These are phyloP conservation scores for Fusarium succisae DNA, from an alignment of 2,329 filamentous ascomycete species.

Conservation along the genomic window DNA sequence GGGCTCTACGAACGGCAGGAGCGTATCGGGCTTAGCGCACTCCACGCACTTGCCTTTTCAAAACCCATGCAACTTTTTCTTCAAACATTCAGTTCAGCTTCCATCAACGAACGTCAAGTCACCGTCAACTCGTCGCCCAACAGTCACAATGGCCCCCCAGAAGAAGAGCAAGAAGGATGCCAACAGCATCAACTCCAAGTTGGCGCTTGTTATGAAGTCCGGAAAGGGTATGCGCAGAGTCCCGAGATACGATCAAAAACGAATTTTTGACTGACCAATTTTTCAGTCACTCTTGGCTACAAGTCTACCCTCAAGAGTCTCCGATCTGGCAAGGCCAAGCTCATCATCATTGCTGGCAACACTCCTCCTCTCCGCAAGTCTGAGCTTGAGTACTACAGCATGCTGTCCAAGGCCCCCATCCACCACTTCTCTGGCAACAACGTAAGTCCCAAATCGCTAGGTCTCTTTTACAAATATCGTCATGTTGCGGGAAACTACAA, in stretches of 20 bases:
- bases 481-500: constrained; percentile 34
- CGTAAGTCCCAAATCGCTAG: constrained; percentile 72
- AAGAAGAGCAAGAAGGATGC: constrained; percentile 90
- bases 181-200: constrained; percentile 71
- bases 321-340: constrained; percentile 96
- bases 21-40: not conserved
- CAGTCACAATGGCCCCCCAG: constrained; percentile 70
- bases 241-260: not conserved
- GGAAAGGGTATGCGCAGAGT: constrained; percentile 73
- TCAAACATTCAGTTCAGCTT: constrained; percentile 17
- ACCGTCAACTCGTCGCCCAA: constrained; percentile 49
- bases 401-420: constrained; percentile 92
- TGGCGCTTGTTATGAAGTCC: constrained; percentile 71
- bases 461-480: constrained; percentile 21
- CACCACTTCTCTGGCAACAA: constrained; percentile 99
- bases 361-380: constrained; percentile 97
- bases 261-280: constrained; percentile 21
- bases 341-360: constrained; percentile 93
- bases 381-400: constrained; percentile 95
- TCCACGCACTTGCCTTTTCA: not conserved
- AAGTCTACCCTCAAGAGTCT: constrained; percentile 78
- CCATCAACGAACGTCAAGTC: constrained; percentile 47
- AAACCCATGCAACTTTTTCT: constrained; percentile 21
- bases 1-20: not conserved
- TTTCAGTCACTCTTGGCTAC: constrained; percentile 54